These are phyloP conservation scores for Ehretia macrophylla DNA, from an alignment of 257 asterid genomes.

Conservation along the genomic window DNA sequence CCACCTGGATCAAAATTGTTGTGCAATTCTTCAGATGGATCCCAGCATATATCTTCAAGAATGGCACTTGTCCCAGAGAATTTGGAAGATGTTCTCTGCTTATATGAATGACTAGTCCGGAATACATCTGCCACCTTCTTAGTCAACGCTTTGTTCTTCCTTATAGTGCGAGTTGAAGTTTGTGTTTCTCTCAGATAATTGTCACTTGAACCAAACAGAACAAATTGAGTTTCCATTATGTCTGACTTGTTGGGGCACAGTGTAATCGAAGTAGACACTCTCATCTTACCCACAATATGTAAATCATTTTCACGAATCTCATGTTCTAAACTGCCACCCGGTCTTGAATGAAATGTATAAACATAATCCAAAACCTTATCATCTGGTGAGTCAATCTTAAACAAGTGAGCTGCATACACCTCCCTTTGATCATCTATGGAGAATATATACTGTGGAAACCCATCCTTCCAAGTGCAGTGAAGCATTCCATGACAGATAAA, in stretches of 20 bases:
- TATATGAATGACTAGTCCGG: slow-evolving; percentile 37
- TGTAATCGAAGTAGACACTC: slow-evolving; percentile 59
- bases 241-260: slow-evolving; percentile 44
- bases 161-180: slow-evolving; percentile 24
- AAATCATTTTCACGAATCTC: slow-evolving; percentile 26
- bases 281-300: slow-evolving; percentile 62
- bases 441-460: slow-evolving; percentile 56
- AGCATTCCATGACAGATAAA: slow-evolving; percentile 69
- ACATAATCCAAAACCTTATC: slow-evolving; percentile 54
- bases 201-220: slow-evolving; percentile 44
- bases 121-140: slow-evolving; percentile 54
- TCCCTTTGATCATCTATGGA: slow-evolving; percentile 69
- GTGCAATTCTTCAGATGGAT: slow-evolving; percentile 30
- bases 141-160: slow-evolving; percentile 42
- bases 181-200: slow-evolving; percentile 29
- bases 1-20: slow-evolving; percentile 20
- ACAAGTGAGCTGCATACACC: slow-evolving; percentile 49
- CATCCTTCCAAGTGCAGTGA: slow-evolving; percentile 68
- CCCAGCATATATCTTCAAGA: slow-evolving; percentile 41
- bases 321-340: slow-evolving; percentile 37
- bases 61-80: slow-evolving; percentile 38
- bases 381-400: slow-evolving; percentile 35
- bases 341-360: slow-evolving; percentile 57
- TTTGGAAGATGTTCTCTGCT: slow-evolving; percentile 37
- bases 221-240: slow-evolving; percentile 55